Base-by-base conservation (phyloP, 805 yeast genomes). In the Saccharomycopsis sp. region DNA sequence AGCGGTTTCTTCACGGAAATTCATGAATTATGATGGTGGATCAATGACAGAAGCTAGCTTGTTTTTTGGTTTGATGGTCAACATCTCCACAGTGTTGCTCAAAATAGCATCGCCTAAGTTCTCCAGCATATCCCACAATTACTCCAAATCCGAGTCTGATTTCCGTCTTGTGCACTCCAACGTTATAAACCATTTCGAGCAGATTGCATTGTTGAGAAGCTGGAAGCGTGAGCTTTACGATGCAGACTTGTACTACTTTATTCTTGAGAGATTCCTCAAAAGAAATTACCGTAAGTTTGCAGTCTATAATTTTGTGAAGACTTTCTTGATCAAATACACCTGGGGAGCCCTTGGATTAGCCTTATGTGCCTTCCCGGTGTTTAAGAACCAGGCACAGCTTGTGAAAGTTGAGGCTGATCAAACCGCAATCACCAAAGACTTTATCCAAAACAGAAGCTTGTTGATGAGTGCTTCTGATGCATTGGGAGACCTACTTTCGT, bases 271-370 rank as follows among this genome's bases (percentile, higher is more conserved):
- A 60, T 92, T 91, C 70, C 78, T 85, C 63, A 82, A 87, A 83
- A 72, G 91, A 87, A 67, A 79, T 87, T 62, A 81, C 87, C 72
- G 84, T 88, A 64, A 78, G 85, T 55, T 76, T 73, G 85, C 92
- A 29, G 70, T 87, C 24, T 92, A 91, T 71, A 91, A 91, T 67
- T 80, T 89, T 64, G 87, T 92, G 1, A 94, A 92, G 64, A 89
- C 87, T 53, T 91, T 91, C 65, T 83, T 90, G 56, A 91, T 91
- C 61, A 91, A 91, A 72, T 91, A 91, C 71, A 82, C 90, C 53
- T 87, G 97, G 91, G 98, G 98, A 61, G 98, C 97, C 1, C 89
- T 94, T 34, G 98, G 98, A 9, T 77, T 91, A 60, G 81, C 85
- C 0, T 76, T 91, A 52, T 91, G 97, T 71, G 84, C 97, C 1